Conservation (phyloP, 305 asterid genomes). For the Fraxinus sp. region DNA sequence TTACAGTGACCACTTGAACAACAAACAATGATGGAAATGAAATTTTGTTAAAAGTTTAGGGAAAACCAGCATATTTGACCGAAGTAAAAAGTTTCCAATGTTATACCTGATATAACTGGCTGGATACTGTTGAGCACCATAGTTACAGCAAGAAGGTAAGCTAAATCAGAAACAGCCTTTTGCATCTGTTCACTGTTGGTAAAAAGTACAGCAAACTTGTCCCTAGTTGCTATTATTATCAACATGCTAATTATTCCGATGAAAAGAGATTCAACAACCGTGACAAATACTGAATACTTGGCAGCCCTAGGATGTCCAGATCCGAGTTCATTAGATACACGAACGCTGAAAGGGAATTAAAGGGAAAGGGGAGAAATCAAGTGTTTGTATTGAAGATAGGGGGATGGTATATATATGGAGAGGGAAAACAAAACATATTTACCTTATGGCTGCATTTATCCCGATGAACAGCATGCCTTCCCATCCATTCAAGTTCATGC, state of each 20-base stretch:
- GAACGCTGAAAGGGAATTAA: slow-evolving; percentile 45
- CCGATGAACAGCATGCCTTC: slow-evolving; percentile 98
- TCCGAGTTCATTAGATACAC: slow-evolving; percentile 90
- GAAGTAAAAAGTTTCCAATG: background rate
- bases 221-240: slow-evolving; percentile 54
- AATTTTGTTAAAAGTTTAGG: background rate
- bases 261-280: slow-evolving; percentile 56
- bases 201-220: slow-evolving; percentile 66
- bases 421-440: slow-evolving; percentile 3
- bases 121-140: slow-evolving; percentile 86
- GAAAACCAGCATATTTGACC: background rate
- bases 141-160: slow-evolving; percentile 75
- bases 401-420: background rate
- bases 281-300: slow-evolving; percentile 68
- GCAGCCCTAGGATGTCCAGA: slow-evolving; percentile 87
- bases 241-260: slow-evolving; percentile 72
- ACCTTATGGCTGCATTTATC: slow-evolving; percentile 90
- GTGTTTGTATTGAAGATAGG: background rate
- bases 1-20: background rate
- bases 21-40: background rate
- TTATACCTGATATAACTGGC: slow-evolving; percentile 87
- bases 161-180: slow-evolving; percentile 73
- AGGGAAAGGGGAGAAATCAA: background rate
- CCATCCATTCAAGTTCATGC: slow-evolving; percentile 98
- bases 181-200: slow-evolving; percentile 71